phyloP scores from a whole-genome alignment of 2,329 filamentous ascomycete genomes.

The Botrytis hyacinthi region DNA sequence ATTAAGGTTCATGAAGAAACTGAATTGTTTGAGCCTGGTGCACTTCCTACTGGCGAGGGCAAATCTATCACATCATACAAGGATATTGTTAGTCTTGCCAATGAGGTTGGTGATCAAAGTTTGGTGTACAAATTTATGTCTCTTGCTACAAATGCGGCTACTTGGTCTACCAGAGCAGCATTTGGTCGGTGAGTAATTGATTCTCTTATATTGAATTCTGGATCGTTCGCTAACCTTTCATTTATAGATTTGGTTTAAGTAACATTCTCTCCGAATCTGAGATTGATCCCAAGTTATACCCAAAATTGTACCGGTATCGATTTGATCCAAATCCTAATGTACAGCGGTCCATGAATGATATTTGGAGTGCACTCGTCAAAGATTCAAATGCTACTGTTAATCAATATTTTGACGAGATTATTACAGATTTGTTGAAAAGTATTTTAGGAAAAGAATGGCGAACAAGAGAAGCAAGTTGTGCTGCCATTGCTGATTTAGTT shows the following conservation, averaged over 20 bases:
- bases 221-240: not conserved
- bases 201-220: not conserved
- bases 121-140: constrained; percentile 99
- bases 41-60: constrained; percentile 25
- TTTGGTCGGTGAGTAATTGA: constrained; percentile 62
- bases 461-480: constrained; percentile 86
- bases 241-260: constrained; percentile 70
- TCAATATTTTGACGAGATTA: constrained; percentile 81
- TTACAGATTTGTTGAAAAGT: constrained; percentile 80
- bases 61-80: constrained; percentile 93
- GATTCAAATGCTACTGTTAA: constrained; percentile 76
- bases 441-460: constrained; percentile 92
- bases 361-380: constrained; percentile 95
- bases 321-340: constrained; percentile 96
- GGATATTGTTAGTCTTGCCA: constrained; percentile 92
- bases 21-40: constrained; percentile 53
- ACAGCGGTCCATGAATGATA: constrained; percentile 92
- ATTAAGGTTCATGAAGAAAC: constrained; percentile 89
- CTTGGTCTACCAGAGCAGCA: constrained; percentile 95
- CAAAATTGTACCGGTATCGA: constrained; percentile 89
- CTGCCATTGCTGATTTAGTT: constrained; percentile 82
- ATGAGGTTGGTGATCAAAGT: constrained; percentile 92
- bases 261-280: constrained; percentile 85
- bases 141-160: constrained; percentile 89
- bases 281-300: constrained; percentile 90